Evolutionary conservation across 2,329 filamentous ascomycete species (phyloP), one percentile per base, ranked within the genome.

Genomic region (Didymella pinodella): DNA sequence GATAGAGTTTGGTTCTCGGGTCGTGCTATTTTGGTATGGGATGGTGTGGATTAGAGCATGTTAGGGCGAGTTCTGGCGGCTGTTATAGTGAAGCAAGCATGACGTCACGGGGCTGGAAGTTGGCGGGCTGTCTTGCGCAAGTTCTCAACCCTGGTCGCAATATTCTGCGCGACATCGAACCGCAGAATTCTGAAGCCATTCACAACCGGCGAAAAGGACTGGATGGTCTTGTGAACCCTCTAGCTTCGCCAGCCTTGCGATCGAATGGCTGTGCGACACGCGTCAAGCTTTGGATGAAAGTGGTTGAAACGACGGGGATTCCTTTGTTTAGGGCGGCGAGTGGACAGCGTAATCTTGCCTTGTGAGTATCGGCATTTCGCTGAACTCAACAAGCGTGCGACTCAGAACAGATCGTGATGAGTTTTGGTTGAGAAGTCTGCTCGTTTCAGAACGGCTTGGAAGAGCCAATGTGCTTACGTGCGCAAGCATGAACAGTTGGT

Each of bases 71-170:
- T 40, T 47, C 31, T 28, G 36, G 44, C 6, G n/a, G 43, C 43
- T 53, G 58, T 49, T 61, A 56, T 57, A 61, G 7, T 16, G 46
- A 25, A 25, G 45, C 3, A 18, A 7, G 3, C 3, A 31, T 61
- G 58, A 61, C 54, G 58, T 61, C 53, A 57, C 28, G 28, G 38
- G 26, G 57, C 52, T 53, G 53, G 54, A 53, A 41, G 29, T 45
- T 29, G 43, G 32, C 43, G 29, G 18, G 51, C 48, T 48, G 48
- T 41, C 25, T 32, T 41, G 45, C 20, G 22, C 41, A 44, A 44
- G 41, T 26, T 6, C 41, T 6, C 41, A 44, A 26, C 32, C 36
- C 45, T 34, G 36, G 55, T 45, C 18, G 40, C 32, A 36, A 18
- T 18, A 25, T 50, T 25, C 28, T 22, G n/a, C 28, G 31, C 18